Conservation (phyloP, 2,329 filamentous ascomycete species). For the Aspergillus sp. region DNA sequence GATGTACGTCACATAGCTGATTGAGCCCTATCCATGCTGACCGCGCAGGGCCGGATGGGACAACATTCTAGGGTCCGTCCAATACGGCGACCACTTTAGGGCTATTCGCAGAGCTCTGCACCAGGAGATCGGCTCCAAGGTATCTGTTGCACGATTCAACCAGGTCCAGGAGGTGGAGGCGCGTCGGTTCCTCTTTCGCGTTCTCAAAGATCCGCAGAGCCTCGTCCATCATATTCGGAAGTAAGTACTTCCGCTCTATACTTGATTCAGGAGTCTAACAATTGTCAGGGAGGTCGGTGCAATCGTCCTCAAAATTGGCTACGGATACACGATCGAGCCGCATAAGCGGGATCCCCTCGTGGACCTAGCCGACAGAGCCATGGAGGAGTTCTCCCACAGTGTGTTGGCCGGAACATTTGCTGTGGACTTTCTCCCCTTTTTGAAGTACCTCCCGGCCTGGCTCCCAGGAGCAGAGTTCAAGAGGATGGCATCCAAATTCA, state of each 20-base stretch:
- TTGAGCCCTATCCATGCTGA: neutral
- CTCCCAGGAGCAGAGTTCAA: conserved; percentile 48
- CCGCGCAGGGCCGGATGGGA: conserved; percentile 35
- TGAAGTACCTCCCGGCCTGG: conserved; percentile 42
- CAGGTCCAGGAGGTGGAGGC: conserved; percentile 45
- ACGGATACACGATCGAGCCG: conserved; percentile 29
- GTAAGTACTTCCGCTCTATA: conserved; percentile 5
- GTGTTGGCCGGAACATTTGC: conserved; percentile 43
- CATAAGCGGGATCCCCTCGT: conserved; percentile 34
- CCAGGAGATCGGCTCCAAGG: conserved; percentile 46
- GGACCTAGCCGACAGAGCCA: conserved; percentile 38
- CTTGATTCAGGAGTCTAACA: neutral
- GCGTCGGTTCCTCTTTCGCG: conserved; percentile 42
- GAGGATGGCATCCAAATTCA: conserved; percentile 36
- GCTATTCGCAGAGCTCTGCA: conserved; percentile 46
- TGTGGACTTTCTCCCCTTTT: conserved; percentile 46
- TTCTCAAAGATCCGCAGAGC: conserved; percentile 38
- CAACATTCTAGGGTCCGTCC: conserved; percentile 31
- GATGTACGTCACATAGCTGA: conserved; percentile 24
- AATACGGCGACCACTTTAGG: conserved; percentile 37
- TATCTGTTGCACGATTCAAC: conserved; percentile 38
- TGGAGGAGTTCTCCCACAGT: conserved; percentile 42
- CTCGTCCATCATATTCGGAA: conserved; percentile 43
- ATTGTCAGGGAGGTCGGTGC: conserved; percentile 31
- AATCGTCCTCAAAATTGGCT: conserved; percentile 44